A percentile compares a stretch with the other conserved stretches of the same genome.
Conservation (phyloP, 139 green algal species). For the Zygnema cylindricum region DNA sequence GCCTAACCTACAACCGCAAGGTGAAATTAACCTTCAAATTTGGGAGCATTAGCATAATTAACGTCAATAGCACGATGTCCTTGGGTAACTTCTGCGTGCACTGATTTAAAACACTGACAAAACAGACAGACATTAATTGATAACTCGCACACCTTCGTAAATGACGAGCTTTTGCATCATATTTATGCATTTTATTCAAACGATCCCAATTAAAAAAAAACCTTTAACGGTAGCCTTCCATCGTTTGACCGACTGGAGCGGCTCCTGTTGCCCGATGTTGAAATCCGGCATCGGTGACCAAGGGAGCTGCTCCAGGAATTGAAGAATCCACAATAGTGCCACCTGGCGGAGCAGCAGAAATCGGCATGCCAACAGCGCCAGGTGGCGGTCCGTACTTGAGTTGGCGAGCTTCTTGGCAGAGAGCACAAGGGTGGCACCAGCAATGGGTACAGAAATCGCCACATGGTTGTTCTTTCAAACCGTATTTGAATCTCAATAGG, state of each 20-base stretch:
- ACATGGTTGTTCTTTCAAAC: background rate
- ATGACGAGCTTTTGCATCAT: too few species aligned
- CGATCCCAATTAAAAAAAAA: too few species aligned
- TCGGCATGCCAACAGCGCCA: background rate
- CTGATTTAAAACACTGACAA: too few species aligned
- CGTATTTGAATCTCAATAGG: slow-evolving; percentile 27
- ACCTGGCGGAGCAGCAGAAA: background rate
- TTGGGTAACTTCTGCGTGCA: too few species aligned
- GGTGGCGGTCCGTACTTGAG: background rate
- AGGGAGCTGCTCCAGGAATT: background rate
- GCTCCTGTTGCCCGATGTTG: background rate
- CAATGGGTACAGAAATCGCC: slow-evolving; percentile 37
- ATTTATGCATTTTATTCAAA: too few species aligned
- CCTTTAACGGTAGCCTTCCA: background rate
- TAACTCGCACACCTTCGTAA: too few species aligned
- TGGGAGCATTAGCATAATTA: too few species aligned
- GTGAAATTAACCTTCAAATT: too few species aligned
- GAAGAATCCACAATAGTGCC: background rate
- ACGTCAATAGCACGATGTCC: too few species aligned
- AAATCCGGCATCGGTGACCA: too few species aligned
- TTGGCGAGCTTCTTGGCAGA: slow-evolving; percentile 53
- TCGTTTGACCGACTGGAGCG: background rate
- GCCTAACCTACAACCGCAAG: too few species aligned
- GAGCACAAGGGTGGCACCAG: slow-evolving; percentile 44
- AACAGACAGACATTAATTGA: too few species aligned